Conservation (phyloP, 495 filamentous ascomycete species). For the Podospora didyma region DNA sequence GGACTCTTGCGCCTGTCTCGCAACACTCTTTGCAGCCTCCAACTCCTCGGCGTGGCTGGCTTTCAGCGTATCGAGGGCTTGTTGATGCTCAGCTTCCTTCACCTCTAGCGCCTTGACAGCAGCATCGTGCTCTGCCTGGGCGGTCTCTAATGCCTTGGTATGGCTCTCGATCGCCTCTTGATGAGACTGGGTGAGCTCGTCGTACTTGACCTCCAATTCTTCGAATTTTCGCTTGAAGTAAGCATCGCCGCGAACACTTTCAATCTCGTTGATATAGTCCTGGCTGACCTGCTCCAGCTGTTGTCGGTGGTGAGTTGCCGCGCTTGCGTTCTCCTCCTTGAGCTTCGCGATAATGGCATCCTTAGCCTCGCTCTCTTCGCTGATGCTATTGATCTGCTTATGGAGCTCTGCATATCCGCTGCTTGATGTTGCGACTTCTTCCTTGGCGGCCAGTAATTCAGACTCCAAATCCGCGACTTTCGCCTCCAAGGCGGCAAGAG, state of each 20-base stretch:
- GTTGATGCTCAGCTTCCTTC: conserved; percentile 39
- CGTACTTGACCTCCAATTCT: conserved; percentile 44
- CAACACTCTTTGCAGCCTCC: conserved; percentile 37
- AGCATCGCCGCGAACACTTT: conserved; percentile 51
- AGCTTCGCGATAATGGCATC: conserved; percentile 42
- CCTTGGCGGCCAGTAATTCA: conserved; percentile 33
- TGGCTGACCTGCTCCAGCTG: conserved; percentile 47
- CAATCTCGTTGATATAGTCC: conserved; percentile 54
- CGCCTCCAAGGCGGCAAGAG: conserved; percentile 32
- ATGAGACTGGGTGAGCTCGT: conserved; percentile 39
- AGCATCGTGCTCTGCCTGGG: conserved; percentile 30
- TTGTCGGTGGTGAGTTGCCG: conserved; percentile 42
- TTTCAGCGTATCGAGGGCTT: conserved; percentile 40
- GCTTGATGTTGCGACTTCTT: conserved; percentile 33
- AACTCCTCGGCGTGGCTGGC: conserved; percentile 45
- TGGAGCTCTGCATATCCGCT: conserved; percentile 38
- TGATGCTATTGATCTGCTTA: conserved; percentile 35
- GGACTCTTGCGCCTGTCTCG: conserved; percentile 31
- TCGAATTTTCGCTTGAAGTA: conserved; percentile 52
- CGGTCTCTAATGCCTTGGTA: conserved; percentile 33
- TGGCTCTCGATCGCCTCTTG: conserved; percentile 34
- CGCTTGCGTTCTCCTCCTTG: conserved; percentile 41
- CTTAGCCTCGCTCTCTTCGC: conserved; percentile 35
- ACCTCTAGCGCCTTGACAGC: conserved; percentile 34
- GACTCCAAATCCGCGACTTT: conserved; percentile 34